Evolutionary conservation across 345 rosid genomes (phyloP), one percentile per base, ranked within the genome.

Genomic region (Camelina sativa): DNA sequence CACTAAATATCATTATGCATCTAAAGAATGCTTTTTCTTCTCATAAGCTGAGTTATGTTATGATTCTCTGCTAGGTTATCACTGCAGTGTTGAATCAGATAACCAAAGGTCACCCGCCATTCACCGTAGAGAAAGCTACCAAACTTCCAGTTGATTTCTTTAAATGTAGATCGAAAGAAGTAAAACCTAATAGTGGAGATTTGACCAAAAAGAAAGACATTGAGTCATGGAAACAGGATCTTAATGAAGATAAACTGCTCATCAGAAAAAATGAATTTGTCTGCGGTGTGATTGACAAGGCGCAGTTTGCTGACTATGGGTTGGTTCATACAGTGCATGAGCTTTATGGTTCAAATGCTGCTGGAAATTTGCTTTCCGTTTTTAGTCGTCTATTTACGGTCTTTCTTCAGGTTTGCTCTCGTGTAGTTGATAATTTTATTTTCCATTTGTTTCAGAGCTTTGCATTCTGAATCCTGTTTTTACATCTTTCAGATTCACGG

Each of bases 291-390:
- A 92, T 95, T 44, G 99, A 95, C 83, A 95, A 95, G 86, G 97
- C 93, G 72, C 99, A 95, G 80, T 95, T 95, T 86, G 97, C 96
- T 43, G 97, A 90, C 67, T 90, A 87, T 77, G 99, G 99, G 76
- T 80, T 95, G 79, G 88, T 95, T 64, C 99, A 95, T 78, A 92
- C 95, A 52, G 95, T 95, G 71, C 93, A 95, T 69, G 99, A 92
- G 82, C 89, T 92, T 40, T 90, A 89, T 80, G 99, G 99, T 67
- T 76, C 97, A 65, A 87, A 80, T 82, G 79, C 96, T 69, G 97
- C 99, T 10, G 99, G 99, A 74, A 71, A 59, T 79, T 81, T 95
- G 79, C 94, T 95, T 60, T 92, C 99, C 25, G 86, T 84, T 8
- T 81, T 95, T 59, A 95, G 99, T 80, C 93, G 97, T 69, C 83